Evolutionary conservation across 2,329 filamentous ascomycete species (phyloP).

Genomic region (Botryotinia globosa): DNA sequence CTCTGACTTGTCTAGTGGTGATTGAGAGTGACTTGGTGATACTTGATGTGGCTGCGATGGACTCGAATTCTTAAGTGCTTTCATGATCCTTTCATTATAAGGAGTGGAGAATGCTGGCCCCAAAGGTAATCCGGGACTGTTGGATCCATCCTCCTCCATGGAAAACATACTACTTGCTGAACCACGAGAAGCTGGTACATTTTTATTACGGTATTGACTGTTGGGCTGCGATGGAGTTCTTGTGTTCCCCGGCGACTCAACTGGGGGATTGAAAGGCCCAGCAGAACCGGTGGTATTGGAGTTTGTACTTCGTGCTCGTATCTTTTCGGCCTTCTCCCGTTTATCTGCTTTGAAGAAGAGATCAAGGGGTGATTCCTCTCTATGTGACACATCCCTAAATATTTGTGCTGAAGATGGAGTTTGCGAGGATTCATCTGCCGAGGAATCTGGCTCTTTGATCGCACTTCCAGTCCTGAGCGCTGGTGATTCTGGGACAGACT

Average conservation of each 20-base stretch:
- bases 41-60: conserved; percentile 18
- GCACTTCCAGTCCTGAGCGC: conserved; percentile 45
- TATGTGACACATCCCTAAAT: conserved; percentile 52
- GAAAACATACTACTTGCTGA: conserved; percentile 58
- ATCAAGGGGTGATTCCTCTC: conserved; percentile 76
- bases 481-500: conserved; percentile 66
- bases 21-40: conserved; percentile 19
- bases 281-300: conserved; percentile 45
- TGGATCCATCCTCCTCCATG: conserved; percentile 64
- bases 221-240: conserved; percentile 34
- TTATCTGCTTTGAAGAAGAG: conserved; percentile 86
- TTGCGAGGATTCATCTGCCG: conserved; percentile 40
- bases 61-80: conserved; percentile 42
- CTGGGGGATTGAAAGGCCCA: conserved; percentile 53
- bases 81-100: conserved; percentile 59
- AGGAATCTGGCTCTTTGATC: conserved; percentile 42
- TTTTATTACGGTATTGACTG: conserved; percentile 40
- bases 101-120: conserved; percentile 68
- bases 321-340: conserved; percentile 74
- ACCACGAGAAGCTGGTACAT: conserved; percentile 45
- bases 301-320: conserved; percentile 55
- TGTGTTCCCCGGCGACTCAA: conserved; percentile 41
- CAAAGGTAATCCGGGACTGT: conserved; percentile 51
- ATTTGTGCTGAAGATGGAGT: conserved; percentile 47
- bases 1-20: conserved; percentile 44